Base-by-base conservation (phyloP, 805 yeast genomes). In the Barnettozyma pratensis region DNA sequence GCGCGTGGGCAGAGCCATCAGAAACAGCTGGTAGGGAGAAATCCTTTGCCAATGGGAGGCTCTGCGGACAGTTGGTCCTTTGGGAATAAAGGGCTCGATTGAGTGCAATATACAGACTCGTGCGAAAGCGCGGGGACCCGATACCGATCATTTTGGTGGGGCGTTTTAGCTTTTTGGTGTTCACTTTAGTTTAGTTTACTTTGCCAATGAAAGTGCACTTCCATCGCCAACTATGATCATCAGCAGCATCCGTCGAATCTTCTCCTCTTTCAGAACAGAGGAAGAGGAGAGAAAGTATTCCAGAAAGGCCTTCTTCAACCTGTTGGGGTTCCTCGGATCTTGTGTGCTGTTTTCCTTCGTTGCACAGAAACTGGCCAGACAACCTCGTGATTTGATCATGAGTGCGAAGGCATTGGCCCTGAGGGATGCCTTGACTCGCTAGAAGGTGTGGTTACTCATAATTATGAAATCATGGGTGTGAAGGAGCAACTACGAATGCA, bases 231-330 rank as follows among this genome's bases (percentile, higher is more conserved):
- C 19, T 19, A n/a, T 25, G 83, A 81, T 83, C 56, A 70, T 88
- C 40, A 89, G 87, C 40, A 87, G 89, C 59, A 77, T 89, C 39
- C 69, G 96, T 42, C 71, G 87, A 49, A 83, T 88, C 39, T 88
- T 88, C 61, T 81, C 90, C 26, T 84, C 94, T 5, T 87, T 88
- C 60, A 68, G 96, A 19, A 79, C 94, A 3, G 96, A 87, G 53
- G 95, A 88, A 56, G 96, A 88, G 57, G 96, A 89, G 63, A 70
- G 91, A 44, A 69, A 73, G 45, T 84, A 80, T 57, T 86, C 96
- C 0, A 70, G 96, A 42, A 74, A 77, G 53, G 96, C 96, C 1
- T 84, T 84, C 60, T 84, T 83, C 68, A 81, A 87, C 53, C 73
- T 89, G 30, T 69, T 88, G 30, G 96, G 96, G 12, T 88, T 87